A percentile compares a stretch with the other conserved stretches of the same genome.
Conservation (phyloP, 495 filamentous ascomycete genomes). For the Astrothelium macrocarpum region DNA sequence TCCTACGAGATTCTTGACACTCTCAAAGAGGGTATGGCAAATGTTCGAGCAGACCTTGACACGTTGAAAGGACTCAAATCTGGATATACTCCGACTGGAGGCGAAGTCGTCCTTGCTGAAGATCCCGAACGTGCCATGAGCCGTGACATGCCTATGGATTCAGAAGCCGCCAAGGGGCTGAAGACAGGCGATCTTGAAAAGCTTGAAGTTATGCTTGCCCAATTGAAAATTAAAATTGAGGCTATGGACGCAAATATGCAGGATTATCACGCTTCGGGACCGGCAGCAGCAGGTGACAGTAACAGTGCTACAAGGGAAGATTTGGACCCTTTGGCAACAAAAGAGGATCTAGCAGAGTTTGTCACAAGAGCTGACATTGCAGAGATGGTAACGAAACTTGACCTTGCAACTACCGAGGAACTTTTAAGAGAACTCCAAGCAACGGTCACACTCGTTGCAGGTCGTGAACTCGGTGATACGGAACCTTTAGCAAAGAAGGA, state of each 20-base stretch:
- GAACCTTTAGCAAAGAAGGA: slow-evolving; percentile 60
- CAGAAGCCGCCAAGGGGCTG: slow-evolving; percentile 36
- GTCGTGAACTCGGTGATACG: slow-evolving; percentile 37
- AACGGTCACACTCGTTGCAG: slow-evolving; percentile 39
- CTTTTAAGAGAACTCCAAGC: slow-evolving; percentile 51
- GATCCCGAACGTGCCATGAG: slow-evolving; percentile 35
- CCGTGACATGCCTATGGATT: slow-evolving; percentile 49
- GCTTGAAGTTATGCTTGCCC: slow-evolving; percentile 69
- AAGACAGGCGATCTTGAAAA: slow-evolving; percentile 68
- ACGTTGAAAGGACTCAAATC: slow-evolving; percentile 43
- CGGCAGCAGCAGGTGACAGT: slow-evolving; percentile 4
- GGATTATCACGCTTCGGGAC: slow-evolving; percentile 13
- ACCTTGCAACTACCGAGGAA: slow-evolving; percentile 51
- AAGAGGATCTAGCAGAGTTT: neutral
- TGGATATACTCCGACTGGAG: slow-evolving; percentile 19
- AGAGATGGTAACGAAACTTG: slow-evolving; percentile 41
- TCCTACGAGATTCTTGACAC: slow-evolving; percentile 81
- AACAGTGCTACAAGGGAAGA: neutral
- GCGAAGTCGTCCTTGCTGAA: slow-evolving; percentile 35
- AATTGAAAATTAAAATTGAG: slow-evolving; percentile 76
- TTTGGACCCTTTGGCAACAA: neutral
- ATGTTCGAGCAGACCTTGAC: slow-evolving; percentile 66
- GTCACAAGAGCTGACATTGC: neutral
- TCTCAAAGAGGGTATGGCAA: slow-evolving; percentile 65
- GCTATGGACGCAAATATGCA: slow-evolving; percentile 54